Percentiles rank a stretch among this genome's conserved stretches.
These are phyloP conservation scores for Paspalum notatum DNA, from an alignment of 176 grass and related monocot genomes.

Conservation along the genomic window DNA sequence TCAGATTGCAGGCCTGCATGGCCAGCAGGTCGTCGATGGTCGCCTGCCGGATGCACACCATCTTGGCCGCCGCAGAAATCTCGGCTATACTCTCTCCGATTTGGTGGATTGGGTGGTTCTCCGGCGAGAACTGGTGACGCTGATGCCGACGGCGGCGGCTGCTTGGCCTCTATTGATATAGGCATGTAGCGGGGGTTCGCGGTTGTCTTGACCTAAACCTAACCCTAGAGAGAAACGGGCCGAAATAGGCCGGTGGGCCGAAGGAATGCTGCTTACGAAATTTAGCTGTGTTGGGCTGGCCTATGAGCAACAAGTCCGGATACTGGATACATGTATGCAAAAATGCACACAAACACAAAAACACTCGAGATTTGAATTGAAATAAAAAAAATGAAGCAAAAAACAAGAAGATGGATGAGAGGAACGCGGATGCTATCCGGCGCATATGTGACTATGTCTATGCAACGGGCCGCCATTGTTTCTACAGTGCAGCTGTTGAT, in stretches of 20 bases:
- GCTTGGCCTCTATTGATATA: constrained; percentile 41
- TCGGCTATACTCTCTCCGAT: background rate
- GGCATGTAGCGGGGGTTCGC: background rate
- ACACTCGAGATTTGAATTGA: no score
- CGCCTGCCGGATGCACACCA: constrained; percentile 98
- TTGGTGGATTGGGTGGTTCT: background rate
- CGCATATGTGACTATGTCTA: no score
- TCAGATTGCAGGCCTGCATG: constrained; percentile 99
- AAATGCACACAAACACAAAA: no score
- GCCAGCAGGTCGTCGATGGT: constrained; percentile 89
- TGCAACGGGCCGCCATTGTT: no score
- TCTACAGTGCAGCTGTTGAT: no score
- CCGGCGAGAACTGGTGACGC: constrained; percentile 23
- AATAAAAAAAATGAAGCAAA: no score
- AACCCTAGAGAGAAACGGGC: constrained; percentile 50
- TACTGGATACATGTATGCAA: no score
- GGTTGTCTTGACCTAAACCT: constrained; percentile 51
- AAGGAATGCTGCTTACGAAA: background rate
- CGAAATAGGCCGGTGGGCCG: background rate
- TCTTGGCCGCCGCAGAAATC: constrained; percentile 9
- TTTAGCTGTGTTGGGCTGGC: background rate
- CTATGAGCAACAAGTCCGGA: background rate
- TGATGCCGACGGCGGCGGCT: constrained; percentile 24
- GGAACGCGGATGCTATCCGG: no score
- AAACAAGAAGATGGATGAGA: no score